Evolutionary conservation across 331 rosid species (phyloP).

Genomic region (Pyracantha coccinea): DNA sequence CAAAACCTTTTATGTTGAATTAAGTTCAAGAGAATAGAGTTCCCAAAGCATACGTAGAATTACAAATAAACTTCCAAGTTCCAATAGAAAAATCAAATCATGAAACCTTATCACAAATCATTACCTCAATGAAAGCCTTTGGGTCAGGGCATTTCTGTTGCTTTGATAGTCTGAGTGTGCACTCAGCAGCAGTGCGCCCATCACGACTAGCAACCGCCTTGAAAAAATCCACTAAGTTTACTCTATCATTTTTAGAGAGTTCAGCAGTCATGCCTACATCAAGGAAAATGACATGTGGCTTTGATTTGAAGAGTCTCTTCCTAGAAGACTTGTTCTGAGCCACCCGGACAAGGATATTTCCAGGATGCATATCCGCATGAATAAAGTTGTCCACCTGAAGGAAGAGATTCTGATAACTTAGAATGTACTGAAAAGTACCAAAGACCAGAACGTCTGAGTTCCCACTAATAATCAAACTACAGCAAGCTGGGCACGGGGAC

Average conservation of each 20-base stretch:
- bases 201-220: constrained; percentile 94
- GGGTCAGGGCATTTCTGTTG: constrained; percentile 95
- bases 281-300: constrained; percentile 95
- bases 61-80: not conserved
- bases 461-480: not conserved
- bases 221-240: constrained; percentile 83
- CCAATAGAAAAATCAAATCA: not conserved
- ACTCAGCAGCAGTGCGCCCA: constrained; percentile 87
- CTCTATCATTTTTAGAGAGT: constrained; percentile 77
- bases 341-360: constrained; percentile 93
- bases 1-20: too few species aligned
- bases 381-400: constrained; percentile 99
- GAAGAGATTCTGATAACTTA: constrained; percentile 21
- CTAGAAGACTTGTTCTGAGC: constrained; percentile 47
- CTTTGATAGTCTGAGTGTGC: constrained; percentile 71
- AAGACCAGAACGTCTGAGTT: not conserved
- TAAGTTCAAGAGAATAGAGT: too few species aligned
- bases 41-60: too few species aligned
- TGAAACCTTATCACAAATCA: not conserved
- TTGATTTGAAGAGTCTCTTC: constrained; percentile 78
- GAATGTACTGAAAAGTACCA: constrained; percentile 22
- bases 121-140: constrained; percentile 81
- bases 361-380: constrained; percentile 99
- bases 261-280: constrained; percentile 99
- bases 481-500: not conserved